Percentiles rank a stretch among this genome's conserved stretches.
These are phyloP conservation scores for Halenospora varia DNA, from an alignment of 495 filamentous ascomycete species.

Conservation along the genomic window DNA sequence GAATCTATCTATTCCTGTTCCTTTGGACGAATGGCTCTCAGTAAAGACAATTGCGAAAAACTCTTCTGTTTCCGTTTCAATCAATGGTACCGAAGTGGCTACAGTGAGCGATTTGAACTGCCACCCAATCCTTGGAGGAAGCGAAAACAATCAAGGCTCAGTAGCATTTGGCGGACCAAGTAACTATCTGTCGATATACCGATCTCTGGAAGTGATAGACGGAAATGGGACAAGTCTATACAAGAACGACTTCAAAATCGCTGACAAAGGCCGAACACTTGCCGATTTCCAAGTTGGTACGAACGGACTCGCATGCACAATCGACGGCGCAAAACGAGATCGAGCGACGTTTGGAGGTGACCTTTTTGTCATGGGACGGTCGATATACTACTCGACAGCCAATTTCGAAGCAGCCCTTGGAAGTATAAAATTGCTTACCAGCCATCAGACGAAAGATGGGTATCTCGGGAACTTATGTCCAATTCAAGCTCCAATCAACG, in stretches of 20 bases:
- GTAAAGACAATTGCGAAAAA: conserved; percentile 2
- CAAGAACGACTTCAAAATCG: conserved; percentile 3
- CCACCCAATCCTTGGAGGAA: conserved; percentile 14
- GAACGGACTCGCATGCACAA: conserved; percentile 15
- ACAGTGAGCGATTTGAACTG: neutral
- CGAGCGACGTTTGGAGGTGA: conserved; percentile 16
- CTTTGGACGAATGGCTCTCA: conserved; percentile 1
- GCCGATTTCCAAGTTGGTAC: conserved; percentile 18
- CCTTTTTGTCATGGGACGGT: conserved; percentile 17
- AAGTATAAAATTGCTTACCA: conserved; percentile 15
- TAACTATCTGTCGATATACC: conserved; percentile 5
- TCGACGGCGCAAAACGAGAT: conserved; percentile 19
- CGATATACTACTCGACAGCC: conserved; percentile 15
- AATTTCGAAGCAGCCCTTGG: conserved; percentile 12
- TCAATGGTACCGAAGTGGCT: conserved; percentile 7
- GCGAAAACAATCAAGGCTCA: conserved; percentile 15
- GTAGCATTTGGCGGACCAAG: conserved; percentile 16
- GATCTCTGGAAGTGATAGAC: conserved; percentile 4
- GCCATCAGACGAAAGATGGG: conserved; percentile 11
- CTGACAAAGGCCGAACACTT: conserved; percentile 9
- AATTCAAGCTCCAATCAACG: conserved; percentile 13
- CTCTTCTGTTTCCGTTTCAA: neutral
- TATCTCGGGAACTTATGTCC: conserved; percentile 18
- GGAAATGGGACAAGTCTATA: conserved; percentile 1
- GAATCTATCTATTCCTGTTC: conserved; percentile 1